phyloP scores from a whole-genome alignment of 2,329 filamentous ascomycete genomes.

The Hymenoscyphus fructigenus region DNA sequence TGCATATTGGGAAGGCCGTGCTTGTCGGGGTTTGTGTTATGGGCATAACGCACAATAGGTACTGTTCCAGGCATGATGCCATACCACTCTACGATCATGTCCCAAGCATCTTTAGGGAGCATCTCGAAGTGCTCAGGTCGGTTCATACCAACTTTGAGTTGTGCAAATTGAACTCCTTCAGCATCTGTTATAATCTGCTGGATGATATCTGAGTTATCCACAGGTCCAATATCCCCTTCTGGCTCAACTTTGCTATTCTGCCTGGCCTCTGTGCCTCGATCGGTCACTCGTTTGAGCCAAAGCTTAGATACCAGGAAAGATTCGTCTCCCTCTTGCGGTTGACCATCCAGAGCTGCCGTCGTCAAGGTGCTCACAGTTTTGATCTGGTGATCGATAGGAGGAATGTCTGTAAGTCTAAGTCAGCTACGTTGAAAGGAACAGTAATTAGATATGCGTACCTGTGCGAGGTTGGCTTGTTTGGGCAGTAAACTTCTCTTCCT shows the following conservation, averaged over 20 bases:
- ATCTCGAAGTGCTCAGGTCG: conserved; percentile 69
- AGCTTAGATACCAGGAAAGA: conserved; percentile 75
- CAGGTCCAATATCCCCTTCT: conserved; percentile 64
- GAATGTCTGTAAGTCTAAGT: conserved; percentile 31
- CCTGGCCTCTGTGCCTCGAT: conserved; percentile 60
- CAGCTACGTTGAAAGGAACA: not conserved
- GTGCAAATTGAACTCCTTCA: conserved; percentile 60
- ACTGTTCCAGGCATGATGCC: conserved; percentile 68
- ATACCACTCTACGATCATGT: conserved; percentile 79
- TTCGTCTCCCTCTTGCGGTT: conserved; percentile 67
- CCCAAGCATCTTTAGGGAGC: conserved; percentile 78
- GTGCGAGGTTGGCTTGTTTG: conserved; percentile 7
- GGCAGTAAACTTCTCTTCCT: not conserved
- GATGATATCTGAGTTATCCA: conserved; percentile 86
- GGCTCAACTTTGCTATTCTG: conserved; percentile 58
- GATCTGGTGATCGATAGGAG: conserved; percentile 68
- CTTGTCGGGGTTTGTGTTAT: conserved; percentile 67
- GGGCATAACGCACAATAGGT: conserved; percentile 72
- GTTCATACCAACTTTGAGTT: conserved; percentile 67
- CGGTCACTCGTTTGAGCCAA: conserved; percentile 75
- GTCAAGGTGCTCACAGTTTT: conserved; percentile 65
- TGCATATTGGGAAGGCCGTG: conserved; percentile 62
- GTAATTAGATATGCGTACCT: conserved; percentile 5
- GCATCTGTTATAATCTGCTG: conserved; percentile 56
- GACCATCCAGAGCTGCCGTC: conserved; percentile 46